Evolutionary conservation across 345 rosid genomes (phyloP), one percentile per base, ranked within the genome.

Genomic region (Acer negundo): DNA sequence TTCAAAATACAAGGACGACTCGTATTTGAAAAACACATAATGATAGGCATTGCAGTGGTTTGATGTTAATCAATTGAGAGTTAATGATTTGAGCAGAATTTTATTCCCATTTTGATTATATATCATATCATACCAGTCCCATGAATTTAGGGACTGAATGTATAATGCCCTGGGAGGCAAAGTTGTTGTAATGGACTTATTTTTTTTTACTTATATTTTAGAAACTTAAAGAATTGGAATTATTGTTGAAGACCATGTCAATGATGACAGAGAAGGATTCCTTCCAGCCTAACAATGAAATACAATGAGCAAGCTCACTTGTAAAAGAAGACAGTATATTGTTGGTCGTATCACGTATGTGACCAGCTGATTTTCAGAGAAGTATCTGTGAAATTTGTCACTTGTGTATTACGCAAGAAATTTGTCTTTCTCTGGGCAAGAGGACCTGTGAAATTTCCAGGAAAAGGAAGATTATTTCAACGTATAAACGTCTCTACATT

Each of bases 201-300:
- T 20, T 73, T 35, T 59, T 42, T 46, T 47, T 63, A 11, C 58
- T 63, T 16, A 1, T 38, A 61, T 42, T 42, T 7, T 10, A 26
- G 35, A 62, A 62, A 63, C 69, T 26, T 8, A 22, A 26, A 62
- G 28, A 44, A 46, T 26, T n/a, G 67, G 42, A 73, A 44, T 35
- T 35, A 35, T 35, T 35, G 38, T 35, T 35, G 38, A 35, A 35
- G 38, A 35, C 38, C 38, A 4, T 35, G 56, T 95, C 95, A 61
- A 94, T 38, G 63, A 92, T 87, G 72, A 80, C 92, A 42, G 97
- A 87, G 81, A 96, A 92, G 44, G 83, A 83, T 51, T 91, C 92
- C 82, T 91, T 92, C 98, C 97, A 95, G n/a, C 97, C 98, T 93
- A 61, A n/a, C 75, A 67, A 38, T 44, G 58, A 31, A 65, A 80